Base-by-base conservation (phyloP, 208 protist genomes). In the Leishmania martiniquensis region DNA sequence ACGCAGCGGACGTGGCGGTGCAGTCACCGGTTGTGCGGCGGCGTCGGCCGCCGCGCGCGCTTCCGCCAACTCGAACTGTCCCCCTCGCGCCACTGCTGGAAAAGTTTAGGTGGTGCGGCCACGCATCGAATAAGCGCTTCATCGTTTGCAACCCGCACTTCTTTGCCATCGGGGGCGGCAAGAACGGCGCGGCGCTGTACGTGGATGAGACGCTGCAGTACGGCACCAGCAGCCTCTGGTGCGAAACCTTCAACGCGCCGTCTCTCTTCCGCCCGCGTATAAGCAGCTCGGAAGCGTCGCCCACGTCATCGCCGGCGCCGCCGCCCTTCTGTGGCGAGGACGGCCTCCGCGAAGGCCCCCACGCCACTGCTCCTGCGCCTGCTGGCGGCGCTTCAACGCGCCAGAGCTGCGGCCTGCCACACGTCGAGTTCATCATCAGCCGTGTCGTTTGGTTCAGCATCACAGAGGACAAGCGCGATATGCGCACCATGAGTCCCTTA, bases 151-250 rank as follows among this genome's bases (percentile, higher is more conserved):
- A 86, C 52, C 73, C 80, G 3, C 78, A 83, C 44, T 93, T 89
- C 52, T 77, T 91, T 42, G 83, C 86, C 6, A 80, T 94, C 17
- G 90, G 90, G 0, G 90, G 84, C 20, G 90, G 90, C 42, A 71
- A 82, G 22, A 82, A 84, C 45, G 90, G 90, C 13, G 85, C 90
- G 0, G 87, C 90, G 7, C 67, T 94, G 17, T 90, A 84, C 73
- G 72, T 94, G 0, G 88, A 92, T 66, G 82, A 74, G 39, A 72
- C 81, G 39, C 72, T 94, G n/a, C 82, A 86, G 73, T 86, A 82
- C 63, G 87, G 90, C 51, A 89, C 82, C 29, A 94, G 84, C 78
- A 92, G 88, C 76, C 29, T 66, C 17, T 78, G 81, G 76, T 94
- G 88, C 67, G 77, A 76, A 4, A 94, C 90, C 1, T 94, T 89